Percentiles rank a stretch among this genome's conserved stretches.
These are phyloP conservation scores for Aphanomyces cochlioides DNA, from an alignment of 352 stramenopile species.

Conservation along the genomic window DNA sequence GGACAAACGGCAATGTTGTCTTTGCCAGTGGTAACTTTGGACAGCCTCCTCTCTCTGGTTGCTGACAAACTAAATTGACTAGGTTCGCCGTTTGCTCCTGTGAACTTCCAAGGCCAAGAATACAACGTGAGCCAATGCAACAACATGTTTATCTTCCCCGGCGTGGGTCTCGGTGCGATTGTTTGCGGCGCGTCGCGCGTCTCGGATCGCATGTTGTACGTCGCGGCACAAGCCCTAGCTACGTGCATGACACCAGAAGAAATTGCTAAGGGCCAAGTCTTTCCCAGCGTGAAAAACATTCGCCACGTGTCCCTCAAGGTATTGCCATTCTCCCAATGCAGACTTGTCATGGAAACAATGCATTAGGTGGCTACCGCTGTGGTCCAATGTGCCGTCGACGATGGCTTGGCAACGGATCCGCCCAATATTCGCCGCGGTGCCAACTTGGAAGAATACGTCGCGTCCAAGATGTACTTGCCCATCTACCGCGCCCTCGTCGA, in stretches of 20 bases:
- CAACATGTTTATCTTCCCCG: slow-evolving; percentile 98
- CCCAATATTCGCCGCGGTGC: slow-evolving; percentile 60
- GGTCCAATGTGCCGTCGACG: slow-evolving; percentile 83
- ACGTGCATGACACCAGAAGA: slow-evolving; percentile 91
- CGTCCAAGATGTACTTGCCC: slow-evolving; percentile 94
- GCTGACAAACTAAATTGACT: neutral
- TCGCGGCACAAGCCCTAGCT: slow-evolving; percentile 91
- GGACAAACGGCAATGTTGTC: slow-evolving; percentile 92
- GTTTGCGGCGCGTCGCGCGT: slow-evolving; percentile 73
- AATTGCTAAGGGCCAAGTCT: slow-evolving; percentile 89
- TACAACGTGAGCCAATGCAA: slow-evolving; percentile 89
- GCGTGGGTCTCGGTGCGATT: slow-evolving; percentile 89
- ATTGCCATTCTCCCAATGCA: neutral
- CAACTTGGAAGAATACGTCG: slow-evolving; percentile 87
- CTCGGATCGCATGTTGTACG: slow-evolving; percentile 95
- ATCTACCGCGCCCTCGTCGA: slow-evolving; percentile 92
- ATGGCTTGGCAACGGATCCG: slow-evolving; percentile 80
- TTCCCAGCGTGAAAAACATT: slow-evolving; percentile 91
- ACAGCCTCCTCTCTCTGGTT: neutral
- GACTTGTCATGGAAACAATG: neutral
- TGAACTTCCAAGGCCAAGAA: slow-evolving; percentile 80
- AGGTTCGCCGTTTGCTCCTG: slow-evolving; percentile 91
- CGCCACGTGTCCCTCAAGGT: slow-evolving; percentile 87
- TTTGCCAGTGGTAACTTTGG: slow-evolving; percentile 82
- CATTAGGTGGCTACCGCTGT: slow-evolving; percentile 86